Evolutionary conservation across 345 rosid species (phyloP).

Genomic region (Euclidium syriacum): DNA sequence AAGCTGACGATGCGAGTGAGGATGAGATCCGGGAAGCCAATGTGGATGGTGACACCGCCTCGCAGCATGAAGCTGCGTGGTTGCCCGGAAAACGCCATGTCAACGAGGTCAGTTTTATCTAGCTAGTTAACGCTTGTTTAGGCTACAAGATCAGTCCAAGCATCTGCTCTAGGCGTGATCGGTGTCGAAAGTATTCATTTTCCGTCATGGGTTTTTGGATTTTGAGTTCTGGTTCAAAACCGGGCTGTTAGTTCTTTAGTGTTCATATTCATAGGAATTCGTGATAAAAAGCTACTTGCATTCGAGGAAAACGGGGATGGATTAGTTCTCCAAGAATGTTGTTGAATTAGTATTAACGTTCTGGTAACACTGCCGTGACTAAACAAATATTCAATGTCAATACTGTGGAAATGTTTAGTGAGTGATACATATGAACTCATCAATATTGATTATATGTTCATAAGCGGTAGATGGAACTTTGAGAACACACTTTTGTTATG

Average conservation of each 20-base stretch:
- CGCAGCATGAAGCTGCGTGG: constrained; percentile 50
- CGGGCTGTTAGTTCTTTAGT: neutral
- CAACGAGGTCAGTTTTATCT: constrained; percentile 52
- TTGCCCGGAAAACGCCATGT: constrained; percentile 80
- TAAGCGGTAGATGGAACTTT: neutral
- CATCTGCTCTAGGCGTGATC: neutral
- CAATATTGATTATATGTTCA: neutral
- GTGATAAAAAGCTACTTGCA: neutral
- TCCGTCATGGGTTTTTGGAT: neutral
- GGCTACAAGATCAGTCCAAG: neutral
- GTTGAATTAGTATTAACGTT: neutral
- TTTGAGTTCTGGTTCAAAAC: neutral
- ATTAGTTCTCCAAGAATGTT: neutral
- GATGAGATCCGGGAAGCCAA: constrained; percentile 58
- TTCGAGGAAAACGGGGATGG: neutral
- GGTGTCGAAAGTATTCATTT: neutral
- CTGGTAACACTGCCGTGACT: neutral
- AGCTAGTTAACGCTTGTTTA: neutral
- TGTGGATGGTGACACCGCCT: constrained; percentile 36
- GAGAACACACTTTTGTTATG: constrained; percentile 24
- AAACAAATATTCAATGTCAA: neutral
- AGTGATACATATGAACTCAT: neutral
- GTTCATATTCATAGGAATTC: neutral
- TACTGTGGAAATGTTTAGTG: neutral
- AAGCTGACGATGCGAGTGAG: constrained; percentile 39